Percentiles rank a stretch among this genome's conserved stretches.
These are phyloP conservation scores for Trichoderma polysporum DNA, from an alignment of 2,329 filamentous ascomycete species.

Conservation along the genomic window DNA sequence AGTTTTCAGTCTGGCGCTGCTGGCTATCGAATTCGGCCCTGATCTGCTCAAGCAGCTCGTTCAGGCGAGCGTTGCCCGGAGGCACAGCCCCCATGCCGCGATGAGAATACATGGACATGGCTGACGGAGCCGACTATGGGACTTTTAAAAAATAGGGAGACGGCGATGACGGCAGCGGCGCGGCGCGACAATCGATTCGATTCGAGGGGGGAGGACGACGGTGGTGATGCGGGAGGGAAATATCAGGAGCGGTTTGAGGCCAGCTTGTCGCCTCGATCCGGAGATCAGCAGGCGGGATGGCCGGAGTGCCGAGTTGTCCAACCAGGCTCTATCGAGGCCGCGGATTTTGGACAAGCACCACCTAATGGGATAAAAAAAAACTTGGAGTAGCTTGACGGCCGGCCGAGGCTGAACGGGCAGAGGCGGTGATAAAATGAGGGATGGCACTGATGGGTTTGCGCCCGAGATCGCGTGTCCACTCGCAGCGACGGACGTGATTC, in stretches of 20 bases:
- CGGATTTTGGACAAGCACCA: not conserved
- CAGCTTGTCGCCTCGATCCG: conserved; percentile 20
- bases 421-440: conserved; percentile 9
- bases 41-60: conserved; percentile 88
- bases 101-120: conserved; percentile 85
- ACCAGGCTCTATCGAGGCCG: conserved; percentile 17
- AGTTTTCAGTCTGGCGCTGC: conserved; percentile 76
- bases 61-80: conserved; percentile 65
- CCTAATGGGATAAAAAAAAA: not conserved
- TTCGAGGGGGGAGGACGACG: conserved; percentile 2
- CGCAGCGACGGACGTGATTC: conserved; percentile 8
- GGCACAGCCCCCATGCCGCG: conserved; percentile 76
- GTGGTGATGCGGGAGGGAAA: not conserved
- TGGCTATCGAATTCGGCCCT: conserved; percentile 88
- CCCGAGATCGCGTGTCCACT: conserved; percentile 2
- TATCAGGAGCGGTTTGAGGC: conserved; percentile 7
- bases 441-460: not conserved
- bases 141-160: conserved; percentile 13
- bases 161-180: conserved; percentile 5
- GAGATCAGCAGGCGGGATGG: conserved; percentile 20
- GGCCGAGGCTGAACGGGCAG: conserved; percentile 13
- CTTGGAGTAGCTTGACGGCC: not conserved
- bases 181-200: conserved; percentile 14
- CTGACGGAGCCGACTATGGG: conserved; percentile 14
- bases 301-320: conserved; percentile 19